Evolutionary conservation across 1,284 basidiomycete species (phyloP), one percentile per base, ranked within the genome.

Genomic region (Sporisorium scitamineum): DNA sequence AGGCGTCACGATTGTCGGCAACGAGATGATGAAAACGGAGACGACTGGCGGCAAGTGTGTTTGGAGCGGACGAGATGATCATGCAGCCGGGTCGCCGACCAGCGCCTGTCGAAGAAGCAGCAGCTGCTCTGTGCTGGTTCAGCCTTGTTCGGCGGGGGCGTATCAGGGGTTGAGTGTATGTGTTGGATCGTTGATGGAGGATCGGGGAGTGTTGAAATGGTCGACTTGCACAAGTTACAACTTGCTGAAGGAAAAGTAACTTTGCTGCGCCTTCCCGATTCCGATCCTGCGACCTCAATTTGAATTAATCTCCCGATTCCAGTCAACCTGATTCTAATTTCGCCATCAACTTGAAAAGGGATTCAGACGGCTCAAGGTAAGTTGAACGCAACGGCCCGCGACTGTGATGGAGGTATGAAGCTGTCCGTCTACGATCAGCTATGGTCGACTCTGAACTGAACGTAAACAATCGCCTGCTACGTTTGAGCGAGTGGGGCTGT

Each of bases 31-130:
- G 42, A 41, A 27, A 32, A 10, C 27, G 31, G n/a, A 11, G 26
- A 48, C 29, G 47, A 29, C 27, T n/a, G 47, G 22, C 44, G 44
- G 22, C 44, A 27, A 26, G 24, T 3, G 44, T 14, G 44, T 26
- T 11, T 2, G 29, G 45, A 6, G 26, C 45, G 45, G 8, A 11
- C 48, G 27, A 42, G 47, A 22, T 47, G 47, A 4, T 50, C 18
- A n/a, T 29, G 48, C 48, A 50, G 48, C 48, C n/a, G 18, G 48
- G 48, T 31, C 48, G 18, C 48, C 27, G 29, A 50, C 48, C 48
- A 31, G 48, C 48, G n/a, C 48, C 48, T 50, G 48, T 31, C 10
- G n/a, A 5, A 13, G n/a, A n/a, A 11, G 48, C 29, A 50, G 48
- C 48, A 50, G 48, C 48, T 29, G 48, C 48, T 29, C 27, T 48